phyloP scores from a whole-genome alignment of 352 stramenopile genomes.

The Pythium aphanidermatum region DNA sequence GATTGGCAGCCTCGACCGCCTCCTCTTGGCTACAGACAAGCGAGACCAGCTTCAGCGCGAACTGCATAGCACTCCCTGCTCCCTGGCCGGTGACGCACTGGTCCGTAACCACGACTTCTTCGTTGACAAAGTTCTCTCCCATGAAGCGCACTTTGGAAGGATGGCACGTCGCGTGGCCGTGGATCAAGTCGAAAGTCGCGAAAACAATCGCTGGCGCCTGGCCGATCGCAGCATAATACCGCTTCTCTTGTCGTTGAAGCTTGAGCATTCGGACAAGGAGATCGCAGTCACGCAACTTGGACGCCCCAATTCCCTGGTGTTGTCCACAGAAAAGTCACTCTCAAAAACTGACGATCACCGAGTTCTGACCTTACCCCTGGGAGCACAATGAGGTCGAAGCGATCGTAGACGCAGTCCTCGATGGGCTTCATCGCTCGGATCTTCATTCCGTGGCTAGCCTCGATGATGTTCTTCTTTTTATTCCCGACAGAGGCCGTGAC shows the following conservation, averaged over 20 bases:
- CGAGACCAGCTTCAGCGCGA: slow-evolving; percentile 47
- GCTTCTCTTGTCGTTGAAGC: slow-evolving; percentile 38
- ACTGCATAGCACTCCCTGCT: slow-evolving; percentile 36
- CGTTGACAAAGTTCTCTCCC: slow-evolving; percentile 31
- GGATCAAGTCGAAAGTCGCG: slow-evolving; percentile 34
- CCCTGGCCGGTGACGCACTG: slow-evolving; percentile 61
- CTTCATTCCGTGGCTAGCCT: slow-evolving; percentile 51
- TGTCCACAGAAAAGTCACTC: no score
- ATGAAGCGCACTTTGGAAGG: slow-evolving; percentile 33
- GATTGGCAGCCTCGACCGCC: slow-evolving; percentile 29
- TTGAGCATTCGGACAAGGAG: slow-evolving; percentile 59
- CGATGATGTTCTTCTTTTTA: slow-evolving; percentile 56
- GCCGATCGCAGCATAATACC: slow-evolving; percentile 49
- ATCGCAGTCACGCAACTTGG: slow-evolving; percentile 44
- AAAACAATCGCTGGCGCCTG: slow-evolving; percentile 44
- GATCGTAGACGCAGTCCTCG: slow-evolving; percentile 55
- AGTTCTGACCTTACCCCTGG: slow-evolving; percentile 36
- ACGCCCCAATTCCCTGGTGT: slow-evolving; percentile 43
- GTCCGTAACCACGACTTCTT: slow-evolving; percentile 54
- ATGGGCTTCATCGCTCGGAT: slow-evolving; percentile 60
- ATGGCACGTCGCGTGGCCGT: slow-evolving; percentile 46
- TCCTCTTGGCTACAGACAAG: slow-evolving; percentile 39
- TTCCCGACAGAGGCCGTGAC: slow-evolving; percentile 41
- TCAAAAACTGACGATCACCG: not conserved
- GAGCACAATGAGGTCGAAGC: slow-evolving; percentile 65